Evolutionary conservation across 139 green algal species (phyloP), one percentile per base, ranked within the genome.

Genomic region (Picochlorum sp.): DNA sequence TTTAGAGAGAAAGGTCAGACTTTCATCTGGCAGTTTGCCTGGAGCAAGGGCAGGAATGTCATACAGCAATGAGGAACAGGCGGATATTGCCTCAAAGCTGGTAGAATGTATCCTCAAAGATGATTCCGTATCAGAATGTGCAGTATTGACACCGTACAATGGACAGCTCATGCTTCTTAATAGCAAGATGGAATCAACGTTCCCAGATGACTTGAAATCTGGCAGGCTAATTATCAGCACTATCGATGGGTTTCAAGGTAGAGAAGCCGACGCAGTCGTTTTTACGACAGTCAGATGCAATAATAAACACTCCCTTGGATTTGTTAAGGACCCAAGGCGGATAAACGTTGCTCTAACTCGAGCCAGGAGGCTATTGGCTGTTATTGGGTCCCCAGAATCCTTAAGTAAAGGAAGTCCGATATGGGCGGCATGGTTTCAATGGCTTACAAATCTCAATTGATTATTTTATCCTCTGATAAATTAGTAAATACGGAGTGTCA

Each of bases 321-420:
- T 97, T 63, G 62, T 97, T 8, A 45, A 65, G 0, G 90, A 97
- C 63, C 33, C 68, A 4, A 73, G 89, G 7, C 79, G 90, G 28
- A 64, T 97, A 14, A 97, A 96, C 49, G 90, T 97, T 41, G 87
- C 89, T 28, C 72, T 97, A 64, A 96, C 90, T 3, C 66, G 89
- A 2, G 79, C 87, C 6, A 63, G 74, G 29, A 69, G 84, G 33
- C 83, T 70, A 3, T 65, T 96, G 26, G 61, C 93, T 13, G 84
- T 95, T 28, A 64, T 93, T 9, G 79, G 80, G 22, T 47, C 39
- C 7, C 39, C 18, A 26, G 39, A 47, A n/a, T 26, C 39, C 5
- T n/a, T 47, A n/a, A 26, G n/a, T n/a, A n/a, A 16, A 47, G 9
- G 30, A 2, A 60, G 72, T 30, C 32, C 30, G 10, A 29, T 68